A percentile compares a stretch with the other conserved stretches of the same genome.
These are phyloP conservation scores for Polygonum maritimum DNA, from an alignment of 148 eudicot genomes.

Conservation along the genomic window DNA sequence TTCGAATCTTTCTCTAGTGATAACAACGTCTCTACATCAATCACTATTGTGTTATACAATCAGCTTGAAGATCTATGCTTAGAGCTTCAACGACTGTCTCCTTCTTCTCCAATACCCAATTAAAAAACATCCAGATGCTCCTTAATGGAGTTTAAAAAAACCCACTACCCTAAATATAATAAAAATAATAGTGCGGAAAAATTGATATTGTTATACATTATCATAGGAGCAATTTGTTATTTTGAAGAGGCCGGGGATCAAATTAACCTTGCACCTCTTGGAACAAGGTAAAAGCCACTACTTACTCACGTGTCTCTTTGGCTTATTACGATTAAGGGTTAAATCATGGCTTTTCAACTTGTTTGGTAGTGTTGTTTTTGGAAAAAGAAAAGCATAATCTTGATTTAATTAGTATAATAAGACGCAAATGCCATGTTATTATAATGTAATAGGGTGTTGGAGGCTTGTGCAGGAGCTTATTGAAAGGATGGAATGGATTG, in stretches of 20 bases:
- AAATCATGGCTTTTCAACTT: neutral
- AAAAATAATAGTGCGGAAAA: neutral
- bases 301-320: constrained; percentile 1
- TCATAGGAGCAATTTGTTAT: neutral
- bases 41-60: too few relatives aligned
- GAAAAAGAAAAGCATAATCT: neutral
- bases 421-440: neutral
- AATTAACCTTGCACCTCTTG: neutral
- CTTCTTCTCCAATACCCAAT: too few relatives aligned
- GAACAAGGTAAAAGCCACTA: neutral
- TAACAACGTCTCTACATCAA: too few relatives aligned
- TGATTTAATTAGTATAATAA: neutral
- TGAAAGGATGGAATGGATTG: neutral
- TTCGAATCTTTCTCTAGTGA: too few relatives aligned
- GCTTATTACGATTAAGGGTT: neutral
- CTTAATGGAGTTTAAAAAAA: too few relatives aligned
- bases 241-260: neutral
- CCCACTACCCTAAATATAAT: neutral
- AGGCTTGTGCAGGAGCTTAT: neutral
- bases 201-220: neutral
- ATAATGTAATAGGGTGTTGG: neutral
- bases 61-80: too few relatives aligned
- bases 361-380: neutral
- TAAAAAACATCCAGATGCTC: too few relatives aligned
- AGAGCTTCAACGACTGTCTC: too few relatives aligned